phyloP scores from a whole-genome alignment of 2,329 filamentous ascomycete species.

The Intubia oerlemansii region DNA sequence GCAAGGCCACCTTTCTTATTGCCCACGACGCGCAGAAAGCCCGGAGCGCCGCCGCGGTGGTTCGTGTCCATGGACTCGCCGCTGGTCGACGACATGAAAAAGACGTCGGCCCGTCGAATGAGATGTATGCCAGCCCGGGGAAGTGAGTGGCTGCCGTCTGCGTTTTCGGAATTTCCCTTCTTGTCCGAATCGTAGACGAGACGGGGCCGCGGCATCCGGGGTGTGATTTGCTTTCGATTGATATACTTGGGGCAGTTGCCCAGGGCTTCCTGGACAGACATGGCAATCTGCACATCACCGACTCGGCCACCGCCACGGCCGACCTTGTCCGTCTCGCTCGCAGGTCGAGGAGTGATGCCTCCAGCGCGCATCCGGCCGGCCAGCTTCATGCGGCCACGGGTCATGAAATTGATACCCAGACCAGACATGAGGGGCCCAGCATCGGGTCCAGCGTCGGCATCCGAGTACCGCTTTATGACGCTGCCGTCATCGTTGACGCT shows the following conservation, averaged over 20 bases:
- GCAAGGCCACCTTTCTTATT: conserved; percentile 20
- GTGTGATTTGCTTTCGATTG: conserved; percentile 45
- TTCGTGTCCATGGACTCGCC: conserved; percentile 63
- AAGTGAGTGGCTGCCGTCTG: conserved; percentile 20
- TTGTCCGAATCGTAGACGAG: conserved; percentile 14
- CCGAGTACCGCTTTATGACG: conserved; percentile 17
- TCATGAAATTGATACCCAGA: conserved; percentile 45
- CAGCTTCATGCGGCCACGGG: conserved; percentile 51
- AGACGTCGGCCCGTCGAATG: conserved; percentile 44
- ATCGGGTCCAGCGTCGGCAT: conserved; percentile 18
- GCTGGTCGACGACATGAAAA: conserved; percentile 55
- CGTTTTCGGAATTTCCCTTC: too few species aligned
- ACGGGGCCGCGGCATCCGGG: conserved; percentile 28
- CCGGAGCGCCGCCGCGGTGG: conserved; percentile 51
- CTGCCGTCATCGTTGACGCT: conserved; percentile 8
- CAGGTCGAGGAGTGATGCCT: conserved; percentile 19
- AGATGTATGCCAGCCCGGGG: conserved; percentile 32
- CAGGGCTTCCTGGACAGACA: conserved; percentile 50
- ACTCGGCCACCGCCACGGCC: conserved; percentile 11
- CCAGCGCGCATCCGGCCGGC: conserved; percentile 48
- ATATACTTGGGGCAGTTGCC: conserved; percentile 80
- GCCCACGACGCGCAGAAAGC: conserved; percentile 49
- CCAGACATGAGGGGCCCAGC: conserved; percentile 19
- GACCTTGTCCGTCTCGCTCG: too few species aligned
- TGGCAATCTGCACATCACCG: conserved; percentile 30